Conservation (phyloP, 495 filamentous ascomycete genomes). For the Cercophora newfieldiana region DNA sequence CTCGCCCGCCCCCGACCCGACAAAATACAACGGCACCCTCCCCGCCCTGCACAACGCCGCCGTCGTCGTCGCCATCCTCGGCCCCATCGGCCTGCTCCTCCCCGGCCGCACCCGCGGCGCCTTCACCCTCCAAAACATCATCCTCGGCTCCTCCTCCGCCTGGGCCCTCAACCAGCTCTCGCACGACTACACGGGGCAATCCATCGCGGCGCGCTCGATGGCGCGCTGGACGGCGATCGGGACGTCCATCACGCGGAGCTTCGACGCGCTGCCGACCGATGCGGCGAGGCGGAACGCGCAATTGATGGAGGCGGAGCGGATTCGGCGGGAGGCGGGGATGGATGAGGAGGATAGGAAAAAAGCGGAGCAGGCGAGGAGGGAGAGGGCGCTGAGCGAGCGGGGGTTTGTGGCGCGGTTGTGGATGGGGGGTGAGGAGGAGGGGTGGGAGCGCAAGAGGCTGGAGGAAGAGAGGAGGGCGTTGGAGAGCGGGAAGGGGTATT, state of each 20-base stretch:
- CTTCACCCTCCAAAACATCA: constrained; percentile 52
- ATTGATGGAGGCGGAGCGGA: constrained; percentile 42
- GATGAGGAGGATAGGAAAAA: constrained; percentile 28
- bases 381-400: constrained; percentile 37
- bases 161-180: constrained; percentile 64
- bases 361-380: constrained; percentile 20
- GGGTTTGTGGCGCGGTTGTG: constrained; percentile 50
- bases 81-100: constrained; percentile 68
- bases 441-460: constrained; percentile 72
- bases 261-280: constrained; percentile 45
- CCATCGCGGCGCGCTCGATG: constrained; percentile 36
- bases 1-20: not conserved
- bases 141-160: constrained; percentile 61
- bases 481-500: constrained; percentile 78
- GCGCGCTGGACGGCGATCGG: constrained; percentile 26
- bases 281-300: constrained; percentile 57
- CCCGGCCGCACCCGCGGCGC: constrained; percentile 77
- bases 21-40: constrained; percentile 17
- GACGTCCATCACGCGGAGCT: not conserved
- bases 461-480: constrained; percentile 69
- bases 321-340: constrained; percentile 22
- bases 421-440: constrained; percentile 69
- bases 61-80: constrained; percentile 62
- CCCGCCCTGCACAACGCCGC: constrained; percentile 61
- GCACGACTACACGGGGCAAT: constrained; percentile 59